Base-by-base conservation (phyloP, 805 yeast species). In the Candida loeiensis region DNA sequence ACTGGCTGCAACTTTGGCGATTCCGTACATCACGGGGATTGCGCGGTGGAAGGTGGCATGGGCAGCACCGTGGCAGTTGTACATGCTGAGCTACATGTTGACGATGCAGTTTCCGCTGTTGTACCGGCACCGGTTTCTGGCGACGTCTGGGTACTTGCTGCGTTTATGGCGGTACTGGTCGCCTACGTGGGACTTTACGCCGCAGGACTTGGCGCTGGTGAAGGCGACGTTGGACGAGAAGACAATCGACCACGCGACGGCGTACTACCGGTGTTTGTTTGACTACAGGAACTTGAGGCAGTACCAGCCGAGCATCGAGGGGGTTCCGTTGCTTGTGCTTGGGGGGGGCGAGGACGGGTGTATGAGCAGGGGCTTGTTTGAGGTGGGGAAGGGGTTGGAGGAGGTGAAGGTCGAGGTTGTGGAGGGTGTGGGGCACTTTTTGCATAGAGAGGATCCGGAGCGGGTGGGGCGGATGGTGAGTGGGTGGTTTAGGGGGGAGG, bases 301-400 rank as follows among this genome's bases (percentile, higher is more conserved):
- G 8, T 39, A 22, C 21, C 41, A 47, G 22, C 62, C 63, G 61
- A 18, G 7, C 6, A 59, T 65, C 13, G 66, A 65, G 15, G 52
- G 55, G 41, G 71, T 65, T 16, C 73, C 73, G 2, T 56, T 66
- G 5, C 51, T 63, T 33, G 45, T 67, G 3, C 29, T 66, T 13
- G 66, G 66, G 3, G 73, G 72, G 1, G 55, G 45, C n/a, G 45
- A 49, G n/a, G 73, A 68, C 43, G 63, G 68, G 22, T 67, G 73
- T 50, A 66, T 68, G 71, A 34, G 49, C 34, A 44, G 45, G 16
- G 41, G 49, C 12, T 30, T 67, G 15, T 61, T 49, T 37, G 57
- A 56, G 25, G 45, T 58, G 35, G 65, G 59, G 37, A 43, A 46
- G 35, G 39, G 26, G 13, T 36, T 36, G 4, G 40, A 48, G n/a